Percentiles rank a stretch among this genome's conserved stretches.
Conservation (phyloP, 129 eudicot genomes). For the Pseudognaphalium luteoalbum region DNA sequence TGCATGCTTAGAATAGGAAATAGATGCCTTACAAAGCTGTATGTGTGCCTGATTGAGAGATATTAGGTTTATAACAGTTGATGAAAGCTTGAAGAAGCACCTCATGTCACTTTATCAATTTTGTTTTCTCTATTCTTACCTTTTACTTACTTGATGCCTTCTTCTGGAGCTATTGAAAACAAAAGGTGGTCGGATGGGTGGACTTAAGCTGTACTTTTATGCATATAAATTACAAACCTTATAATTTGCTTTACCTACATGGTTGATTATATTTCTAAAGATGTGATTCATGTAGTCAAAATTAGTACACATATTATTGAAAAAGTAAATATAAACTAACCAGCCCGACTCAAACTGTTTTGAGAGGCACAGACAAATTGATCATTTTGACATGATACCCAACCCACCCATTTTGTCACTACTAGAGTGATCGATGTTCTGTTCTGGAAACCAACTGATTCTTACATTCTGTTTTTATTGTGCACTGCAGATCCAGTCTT, state of each 20-base stretch:
- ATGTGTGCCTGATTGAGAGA: background rate
- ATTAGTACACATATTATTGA: background rate
- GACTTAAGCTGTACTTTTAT: background rate
- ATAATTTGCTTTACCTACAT: background rate
- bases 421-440: background rate
- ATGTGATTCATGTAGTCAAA: background rate
- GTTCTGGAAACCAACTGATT: background rate
- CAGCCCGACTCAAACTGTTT: background rate
- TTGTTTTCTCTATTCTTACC: background rate
- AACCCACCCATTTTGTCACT: background rate
- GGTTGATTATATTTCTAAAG: background rate
- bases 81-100: too few species aligned
- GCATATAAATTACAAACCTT: background rate
- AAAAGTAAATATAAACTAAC: background rate
- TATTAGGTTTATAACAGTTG: background rate
- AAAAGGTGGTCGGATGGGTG: background rate
- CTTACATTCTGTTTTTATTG: background rate
- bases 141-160: background rate
- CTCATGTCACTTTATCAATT: background rate
- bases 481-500: slow-evolving; percentile 40
- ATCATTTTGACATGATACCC: background rate
- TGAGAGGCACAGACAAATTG: background rate
- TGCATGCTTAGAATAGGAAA: background rate
- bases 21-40: background rate
- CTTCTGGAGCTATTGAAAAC: background rate